Conservation (phyloP, 805 yeast species). For the Schizosaccharomyces cryophilus region DNA sequence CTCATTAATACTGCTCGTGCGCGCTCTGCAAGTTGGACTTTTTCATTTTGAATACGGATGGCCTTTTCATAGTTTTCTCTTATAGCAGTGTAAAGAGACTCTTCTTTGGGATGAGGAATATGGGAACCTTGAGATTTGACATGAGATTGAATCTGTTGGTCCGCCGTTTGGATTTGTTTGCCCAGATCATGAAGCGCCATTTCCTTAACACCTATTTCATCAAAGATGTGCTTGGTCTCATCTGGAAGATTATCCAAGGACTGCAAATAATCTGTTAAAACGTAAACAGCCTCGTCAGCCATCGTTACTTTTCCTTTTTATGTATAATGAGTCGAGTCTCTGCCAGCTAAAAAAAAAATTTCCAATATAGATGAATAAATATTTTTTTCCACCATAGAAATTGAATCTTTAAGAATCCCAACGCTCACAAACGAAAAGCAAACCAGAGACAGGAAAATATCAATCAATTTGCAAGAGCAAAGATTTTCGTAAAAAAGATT, state of each 20-base stretch:
- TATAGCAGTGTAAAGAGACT: constrained; percentile 35
- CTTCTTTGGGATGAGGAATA: constrained; percentile 20
- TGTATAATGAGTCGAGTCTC: too few species aligned
- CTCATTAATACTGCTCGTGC: constrained; percentile 35
- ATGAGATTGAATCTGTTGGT: neutral
- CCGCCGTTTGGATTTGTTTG: constrained; percentile 1
- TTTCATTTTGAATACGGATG: constrained; percentile 45
- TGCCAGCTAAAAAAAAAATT: too few species aligned
- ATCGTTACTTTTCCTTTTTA: neutral
- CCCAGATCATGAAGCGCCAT: constrained; percentile 6
- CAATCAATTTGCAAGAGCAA: too few species aligned
- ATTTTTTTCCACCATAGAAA: too few species aligned
- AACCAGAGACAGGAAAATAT: too few species aligned
- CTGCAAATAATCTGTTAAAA: neutral
- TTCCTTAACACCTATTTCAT: constrained; percentile 9
- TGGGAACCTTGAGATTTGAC: neutral
- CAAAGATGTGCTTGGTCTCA: constrained; percentile 4
- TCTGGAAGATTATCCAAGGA: constrained; percentile 3
- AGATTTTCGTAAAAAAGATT: too few species aligned
- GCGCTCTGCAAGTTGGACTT: constrained; percentile 36
- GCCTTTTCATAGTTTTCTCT: constrained; percentile 40
- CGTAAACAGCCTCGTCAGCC: neutral
- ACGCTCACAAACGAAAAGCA: too few species aligned
- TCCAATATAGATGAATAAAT: too few species aligned
- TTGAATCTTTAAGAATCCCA: too few species aligned